phyloP scores from a whole-genome alignment of 139 green algal genomes.

The Chlamydomonas eustigma region DNA sequence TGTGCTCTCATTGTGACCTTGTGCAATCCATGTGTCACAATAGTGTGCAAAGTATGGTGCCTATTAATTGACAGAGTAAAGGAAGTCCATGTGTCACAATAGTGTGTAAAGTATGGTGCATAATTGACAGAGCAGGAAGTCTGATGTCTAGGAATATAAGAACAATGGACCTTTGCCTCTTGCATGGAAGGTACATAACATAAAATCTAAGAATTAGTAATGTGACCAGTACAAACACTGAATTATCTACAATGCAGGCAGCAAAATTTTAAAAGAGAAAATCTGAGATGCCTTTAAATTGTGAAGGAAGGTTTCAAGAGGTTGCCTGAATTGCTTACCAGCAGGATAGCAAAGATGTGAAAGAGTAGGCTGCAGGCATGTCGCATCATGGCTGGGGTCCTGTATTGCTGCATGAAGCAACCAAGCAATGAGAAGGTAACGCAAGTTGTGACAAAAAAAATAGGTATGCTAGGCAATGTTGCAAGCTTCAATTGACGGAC shows the following conservation, averaged over 20 bases:
- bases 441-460: too few relatives aligned
- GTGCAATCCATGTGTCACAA: constrained; percentile 21
- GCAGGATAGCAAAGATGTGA: constrained; percentile 43
- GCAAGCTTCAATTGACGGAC: too few relatives aligned
- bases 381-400: constrained; percentile 32
- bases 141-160: too few relatives aligned
- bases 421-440: not conserved
- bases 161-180: too few relatives aligned
- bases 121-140: not conserved
- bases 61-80: not conserved
- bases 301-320: too few relatives aligned
- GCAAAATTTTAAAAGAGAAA: too few relatives aligned
- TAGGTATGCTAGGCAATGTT: too few relatives aligned
- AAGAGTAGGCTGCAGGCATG: constrained; percentile 36
- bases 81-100: constrained; percentile 24
- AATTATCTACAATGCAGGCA: too few relatives aligned
- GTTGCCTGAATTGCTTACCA: constrained; percentile 14
- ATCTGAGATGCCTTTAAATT: too few relatives aligned
- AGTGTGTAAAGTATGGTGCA: constrained; percentile 43
- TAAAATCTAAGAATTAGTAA: too few relatives aligned
- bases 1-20: constrained; percentile 18
- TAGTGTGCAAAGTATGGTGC: constrained; percentile 46
- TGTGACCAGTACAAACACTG: too few relatives aligned
- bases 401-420: not conserved
- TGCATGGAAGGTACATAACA: too few relatives aligned